phyloP scores from a whole-genome alignment of 2,329 filamentous ascomycete genomes.

The Periconia sp. region DNA sequence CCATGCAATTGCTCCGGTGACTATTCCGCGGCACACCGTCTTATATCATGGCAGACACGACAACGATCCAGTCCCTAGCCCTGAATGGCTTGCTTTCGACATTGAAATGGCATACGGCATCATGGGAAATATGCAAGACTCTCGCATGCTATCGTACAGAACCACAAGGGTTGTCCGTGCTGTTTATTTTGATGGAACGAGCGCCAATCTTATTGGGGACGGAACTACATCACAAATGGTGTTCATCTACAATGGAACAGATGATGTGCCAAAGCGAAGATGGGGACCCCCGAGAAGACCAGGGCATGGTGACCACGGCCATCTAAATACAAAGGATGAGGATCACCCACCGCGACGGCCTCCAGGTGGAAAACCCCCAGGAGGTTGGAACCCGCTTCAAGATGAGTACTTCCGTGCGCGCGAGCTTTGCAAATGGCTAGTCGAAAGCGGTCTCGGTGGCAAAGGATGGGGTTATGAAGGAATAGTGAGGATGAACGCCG shows the following conservation, averaged over 20 bases:
- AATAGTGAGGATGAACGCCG: conserved; percentile 59
- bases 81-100: conserved; percentile 61
- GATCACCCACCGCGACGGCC: neutral
- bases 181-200: conserved; percentile 60
- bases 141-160: conserved; percentile 58
- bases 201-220: conserved; percentile 54
- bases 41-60: conserved; percentile 58
- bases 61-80: conserved; percentile 50
- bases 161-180: conserved; percentile 51
- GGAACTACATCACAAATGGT: conserved; percentile 60
- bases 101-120: conserved; percentile 62
- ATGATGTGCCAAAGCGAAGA: conserved; percentile 45
- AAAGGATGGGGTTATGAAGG: conserved; percentile 58
- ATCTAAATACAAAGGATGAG: conserved; percentile 4
- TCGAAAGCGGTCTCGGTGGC: conserved; percentile 49
- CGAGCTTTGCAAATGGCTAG: conserved; percentile 56
- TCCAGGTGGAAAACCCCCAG: conserved; percentile 1
- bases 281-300: conserved; percentile 9
- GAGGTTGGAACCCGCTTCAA: conserved; percentile 43
- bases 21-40: conserved; percentile 55
- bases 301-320: conserved; percentile 5
- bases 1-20: conserved; percentile 55
- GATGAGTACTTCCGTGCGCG: conserved; percentile 57
- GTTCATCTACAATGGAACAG: conserved; percentile 51
- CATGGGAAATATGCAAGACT: conserved; percentile 53